Conservation (phyloP, 2,329 filamentous ascomycete genomes). For the Sporothrix humicola region DNA sequence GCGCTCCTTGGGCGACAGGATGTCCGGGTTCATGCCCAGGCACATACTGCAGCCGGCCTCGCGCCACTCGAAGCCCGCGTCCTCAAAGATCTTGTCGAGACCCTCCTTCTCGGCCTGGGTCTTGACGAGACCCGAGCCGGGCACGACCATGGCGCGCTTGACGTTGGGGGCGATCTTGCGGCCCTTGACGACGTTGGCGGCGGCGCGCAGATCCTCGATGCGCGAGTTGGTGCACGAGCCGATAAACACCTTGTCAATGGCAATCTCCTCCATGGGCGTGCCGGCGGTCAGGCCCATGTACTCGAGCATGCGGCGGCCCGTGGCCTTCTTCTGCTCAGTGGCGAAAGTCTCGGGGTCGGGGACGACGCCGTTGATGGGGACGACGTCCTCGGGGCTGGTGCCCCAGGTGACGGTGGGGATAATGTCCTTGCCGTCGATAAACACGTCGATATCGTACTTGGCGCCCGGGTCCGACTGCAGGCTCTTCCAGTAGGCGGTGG, state of each 20-base stretch:
- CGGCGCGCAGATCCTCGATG: constrained; percentile 92
- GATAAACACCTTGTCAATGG: constrained; percentile 95
- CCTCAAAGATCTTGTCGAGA: constrained; percentile 87
- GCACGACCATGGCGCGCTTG: constrained; percentile 94
- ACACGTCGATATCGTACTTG: constrained; percentile 86
- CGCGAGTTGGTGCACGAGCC: constrained; percentile 97
- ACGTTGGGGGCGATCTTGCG: constrained; percentile 86
- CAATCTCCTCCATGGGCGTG: constrained; percentile 89
- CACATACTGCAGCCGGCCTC: constrained; percentile 99
- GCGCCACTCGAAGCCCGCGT: constrained; percentile 96
- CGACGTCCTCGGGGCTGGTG: constrained; percentile 92
- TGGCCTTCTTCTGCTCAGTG: constrained; percentile 77
- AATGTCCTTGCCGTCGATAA: constrained; percentile 92
- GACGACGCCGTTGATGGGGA: constrained; percentile 91
- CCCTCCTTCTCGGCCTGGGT: constrained; percentile 88
- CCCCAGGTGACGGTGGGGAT: constrained; percentile 95
- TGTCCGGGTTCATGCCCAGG: constrained; percentile 98
- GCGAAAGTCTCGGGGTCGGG: constrained; percentile 88
- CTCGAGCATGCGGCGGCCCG: constrained; percentile 81
- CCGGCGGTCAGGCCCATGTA: constrained; percentile 94
- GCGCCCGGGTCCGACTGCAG: constrained; percentile 86
- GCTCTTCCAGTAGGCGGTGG: constrained; percentile 83
- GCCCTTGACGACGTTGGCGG: constrained; percentile 84
- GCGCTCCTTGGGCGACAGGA: constrained; percentile 87
- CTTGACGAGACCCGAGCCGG: constrained; percentile 93